Percentiles rank a stretch among this genome's conserved stretches.
Conservation (phyloP, 345 rosid genomes). For the Hibiscus tridactylites region DNA sequence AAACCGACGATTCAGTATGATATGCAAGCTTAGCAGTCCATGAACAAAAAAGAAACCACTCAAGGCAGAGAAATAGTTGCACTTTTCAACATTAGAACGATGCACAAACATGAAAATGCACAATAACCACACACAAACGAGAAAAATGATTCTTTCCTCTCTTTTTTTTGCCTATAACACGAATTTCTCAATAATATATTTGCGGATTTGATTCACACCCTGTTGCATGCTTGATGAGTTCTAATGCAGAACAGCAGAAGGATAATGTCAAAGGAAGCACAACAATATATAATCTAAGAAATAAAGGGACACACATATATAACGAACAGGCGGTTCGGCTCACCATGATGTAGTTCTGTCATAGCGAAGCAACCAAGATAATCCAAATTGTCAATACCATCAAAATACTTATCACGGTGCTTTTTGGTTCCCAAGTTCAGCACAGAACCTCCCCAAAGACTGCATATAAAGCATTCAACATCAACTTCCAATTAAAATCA, state of each 20-base stretch:
- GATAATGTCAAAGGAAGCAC: background rate
- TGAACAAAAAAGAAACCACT: background rate
- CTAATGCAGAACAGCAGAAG: background rate
- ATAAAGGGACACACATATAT: background rate
- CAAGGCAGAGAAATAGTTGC: background rate
- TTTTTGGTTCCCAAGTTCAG: conserved; percentile 93
- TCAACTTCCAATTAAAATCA: background rate
- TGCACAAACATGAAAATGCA: too few species aligned
- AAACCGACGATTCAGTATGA: conserved; percentile 8
- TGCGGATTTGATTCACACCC: background rate
- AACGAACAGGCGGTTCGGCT: conserved; percentile 17
- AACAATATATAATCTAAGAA: background rate
- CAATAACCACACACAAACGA: too few species aligned
- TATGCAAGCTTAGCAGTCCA: background rate
- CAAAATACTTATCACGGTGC: conserved; percentile 82
- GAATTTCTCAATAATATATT: background rate
- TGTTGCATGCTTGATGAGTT: background rate
- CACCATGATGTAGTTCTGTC: conserved; percentile 99
- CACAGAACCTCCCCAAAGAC: conserved; percentile 99
- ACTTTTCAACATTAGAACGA: background rate
- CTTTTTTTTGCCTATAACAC: background rate
- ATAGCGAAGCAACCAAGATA: conserved; percentile 97
- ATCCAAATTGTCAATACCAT: conserved; percentile 72
- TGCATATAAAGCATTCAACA: conserved; percentile 20
- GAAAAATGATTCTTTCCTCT: too few species aligned